Conservation (phyloP, 1,284 basidiomycete species). For the Ustilago shanxiensis region DNA sequence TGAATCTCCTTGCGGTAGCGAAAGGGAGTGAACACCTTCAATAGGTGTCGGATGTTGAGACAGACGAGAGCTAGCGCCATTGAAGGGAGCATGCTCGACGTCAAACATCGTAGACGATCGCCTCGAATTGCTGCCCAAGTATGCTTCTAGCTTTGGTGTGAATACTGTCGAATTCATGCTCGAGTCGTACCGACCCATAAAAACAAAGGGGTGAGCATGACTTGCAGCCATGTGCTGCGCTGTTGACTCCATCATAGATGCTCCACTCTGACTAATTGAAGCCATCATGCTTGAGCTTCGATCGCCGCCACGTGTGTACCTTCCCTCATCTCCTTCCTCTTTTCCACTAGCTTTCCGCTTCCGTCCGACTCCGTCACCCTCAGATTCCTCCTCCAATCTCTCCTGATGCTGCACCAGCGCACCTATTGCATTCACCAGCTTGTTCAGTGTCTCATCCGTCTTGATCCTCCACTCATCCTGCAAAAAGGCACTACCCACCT, state of each 20-base stretch:
- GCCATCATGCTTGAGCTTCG: background rate
- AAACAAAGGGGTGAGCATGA: background rate
- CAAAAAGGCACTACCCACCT: slow-evolving; percentile 13
- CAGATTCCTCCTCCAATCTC: background rate
- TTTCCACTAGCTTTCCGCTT: background rate
- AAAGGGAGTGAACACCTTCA: background rate
- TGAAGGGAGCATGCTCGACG: background rate
- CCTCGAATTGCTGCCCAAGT: background rate
- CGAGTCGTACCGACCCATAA: background rate
- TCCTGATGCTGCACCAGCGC: slow-evolving; percentile 25
- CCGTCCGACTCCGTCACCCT: slow-evolving; percentile 2
- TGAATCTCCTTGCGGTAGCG: background rate
- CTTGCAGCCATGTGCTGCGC: background rate
- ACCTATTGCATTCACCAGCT: slow-evolving; percentile 27
- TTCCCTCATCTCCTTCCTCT: background rate
- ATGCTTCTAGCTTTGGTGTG: background rate
- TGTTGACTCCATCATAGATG: background rate
- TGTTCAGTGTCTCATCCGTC: slow-evolving; percentile 41
- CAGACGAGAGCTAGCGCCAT: background rate
- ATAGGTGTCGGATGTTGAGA: background rate
- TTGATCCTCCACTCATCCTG: slow-evolving; percentile 37
- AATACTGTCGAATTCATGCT: background rate
- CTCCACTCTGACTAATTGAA: background rate
- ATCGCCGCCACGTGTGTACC: background rate
- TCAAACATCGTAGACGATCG: background rate